Conservation (phyloP, 805 yeast genomes). For the Candida tibetensis region DNA sequence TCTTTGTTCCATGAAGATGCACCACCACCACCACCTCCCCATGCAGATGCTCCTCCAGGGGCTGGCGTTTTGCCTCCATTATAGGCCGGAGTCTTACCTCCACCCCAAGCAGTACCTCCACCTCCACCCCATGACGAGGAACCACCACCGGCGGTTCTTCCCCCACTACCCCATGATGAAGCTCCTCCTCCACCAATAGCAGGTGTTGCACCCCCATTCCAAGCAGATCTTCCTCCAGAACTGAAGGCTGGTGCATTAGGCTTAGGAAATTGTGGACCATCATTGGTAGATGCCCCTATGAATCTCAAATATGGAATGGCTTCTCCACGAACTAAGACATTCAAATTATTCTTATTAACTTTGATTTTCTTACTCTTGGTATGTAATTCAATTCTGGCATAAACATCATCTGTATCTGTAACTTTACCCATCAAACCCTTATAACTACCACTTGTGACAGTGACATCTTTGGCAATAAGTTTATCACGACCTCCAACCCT, state of each 20-base stretch:
- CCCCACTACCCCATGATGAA: constrained; percentile 21
- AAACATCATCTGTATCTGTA: constrained; percentile 87
- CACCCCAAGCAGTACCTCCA: constrained; percentile 28
- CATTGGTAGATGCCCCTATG: constrained; percentile 45
- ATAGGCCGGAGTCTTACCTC: constrained; percentile 18
- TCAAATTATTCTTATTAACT: constrained; percentile 73
- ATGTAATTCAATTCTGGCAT: constrained; percentile 90
- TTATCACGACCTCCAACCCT: constrained; percentile 73
- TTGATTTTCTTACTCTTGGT: constrained; percentile 87
- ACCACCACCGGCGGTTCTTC: constrained; percentile 30
- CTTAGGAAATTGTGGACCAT: constrained; percentile 13
- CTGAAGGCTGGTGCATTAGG: constrained; percentile 32
- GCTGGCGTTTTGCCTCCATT: constrained; percentile 22
- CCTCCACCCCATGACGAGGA: constrained; percentile 52
- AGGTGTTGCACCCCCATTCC: constrained; percentile 43
- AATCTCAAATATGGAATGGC: constrained; percentile 78
- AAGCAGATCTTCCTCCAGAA: constrained; percentile 51
- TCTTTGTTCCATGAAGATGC: constrained; percentile 19
- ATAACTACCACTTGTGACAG: constrained; percentile 86
- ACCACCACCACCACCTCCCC: constrained; percentile 45
- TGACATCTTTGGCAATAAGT: constrained; percentile 78
- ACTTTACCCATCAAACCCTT: constrained; percentile 94
- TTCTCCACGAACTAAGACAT: constrained; percentile 67
- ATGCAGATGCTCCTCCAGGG: constrained; percentile 35
- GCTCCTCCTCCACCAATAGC: constrained; percentile 12